Conservation (phyloP, 2,329 filamentous ascomycete species). For the Arthrobotrys megalospora region DNA sequence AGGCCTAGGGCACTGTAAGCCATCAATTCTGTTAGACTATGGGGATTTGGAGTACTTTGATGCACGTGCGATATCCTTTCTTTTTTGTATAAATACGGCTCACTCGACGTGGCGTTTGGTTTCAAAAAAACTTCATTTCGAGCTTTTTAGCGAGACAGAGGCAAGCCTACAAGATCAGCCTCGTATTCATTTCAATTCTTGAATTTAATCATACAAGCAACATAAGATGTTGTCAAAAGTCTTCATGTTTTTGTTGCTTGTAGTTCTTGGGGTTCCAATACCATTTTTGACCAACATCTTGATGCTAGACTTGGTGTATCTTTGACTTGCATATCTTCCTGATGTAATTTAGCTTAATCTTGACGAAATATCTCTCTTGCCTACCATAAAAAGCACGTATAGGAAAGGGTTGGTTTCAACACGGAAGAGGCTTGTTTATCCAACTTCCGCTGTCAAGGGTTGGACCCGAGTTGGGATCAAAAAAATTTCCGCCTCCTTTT, state of each 20-base stretch:
- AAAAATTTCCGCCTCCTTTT: slow-evolving; percentile 26
- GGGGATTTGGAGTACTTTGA: slow-evolving; percentile 39
- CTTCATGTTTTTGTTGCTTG: too few relatives aligned
- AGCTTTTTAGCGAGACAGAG: slow-evolving; percentile 26
- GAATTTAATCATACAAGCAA: slow-evolving; percentile 2
- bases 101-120: slow-evolving; percentile 50
- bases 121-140: slow-evolving; percentile 41
- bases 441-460: slow-evolving; percentile 27
- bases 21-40: slow-evolving; percentile 10
- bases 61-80: slow-evolving; percentile 24
- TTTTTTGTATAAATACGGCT: slow-evolving; percentile 40
- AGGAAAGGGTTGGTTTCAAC: slow-evolving; percentile 22
- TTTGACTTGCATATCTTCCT: neutral
- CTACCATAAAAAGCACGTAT: neutral
- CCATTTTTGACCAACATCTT: too few relatives aligned
- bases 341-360: slow-evolving; percentile 6
- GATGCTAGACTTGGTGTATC: too few relatives aligned
- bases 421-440: slow-evolving; percentile 24
- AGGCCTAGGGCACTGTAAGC: neutral
- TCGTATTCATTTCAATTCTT: slow-evolving; percentile 17
- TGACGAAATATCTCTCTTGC: neutral
- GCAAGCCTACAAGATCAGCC: neutral
- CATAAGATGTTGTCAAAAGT: neutral
- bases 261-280: too few relatives aligned
- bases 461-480: slow-evolving; percentile 2